A percentile compares a stretch with the other conserved stretches of the same genome.
Evolutionary conservation across 1,139 yeast genomes (phyloP).

Genomic region (Candida sanyaensis): DNA sequence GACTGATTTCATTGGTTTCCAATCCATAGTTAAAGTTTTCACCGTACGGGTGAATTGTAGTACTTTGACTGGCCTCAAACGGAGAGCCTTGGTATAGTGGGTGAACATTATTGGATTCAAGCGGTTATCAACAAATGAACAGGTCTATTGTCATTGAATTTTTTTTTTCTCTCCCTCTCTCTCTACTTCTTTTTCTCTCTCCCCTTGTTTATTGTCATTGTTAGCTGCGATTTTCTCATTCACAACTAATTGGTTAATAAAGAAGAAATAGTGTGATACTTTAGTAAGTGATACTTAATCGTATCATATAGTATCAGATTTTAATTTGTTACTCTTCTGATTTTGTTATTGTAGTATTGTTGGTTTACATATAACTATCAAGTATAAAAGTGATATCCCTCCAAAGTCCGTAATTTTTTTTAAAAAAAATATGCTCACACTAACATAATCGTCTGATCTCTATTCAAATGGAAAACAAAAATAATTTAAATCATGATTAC

Average conservation of each 20-base stretch:
- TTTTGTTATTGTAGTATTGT: too few relatives aligned
- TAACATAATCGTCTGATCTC: background rate
- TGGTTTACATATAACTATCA: too few relatives aligned
- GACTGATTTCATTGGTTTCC: conserved; percentile 73
- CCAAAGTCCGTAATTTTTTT: background rate
- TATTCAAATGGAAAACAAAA: background rate
- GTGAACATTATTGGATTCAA: background rate
- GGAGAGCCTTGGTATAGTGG: background rate
- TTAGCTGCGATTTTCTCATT: too few relatives aligned
- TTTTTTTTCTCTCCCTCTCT: background rate
- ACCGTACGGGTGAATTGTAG: conserved; percentile 23
- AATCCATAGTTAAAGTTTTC: conserved; percentile 76
- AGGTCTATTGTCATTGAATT: background rate
- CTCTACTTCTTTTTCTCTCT: too few relatives aligned
- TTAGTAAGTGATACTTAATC: too few relatives aligned
- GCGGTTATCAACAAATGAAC: background rate
- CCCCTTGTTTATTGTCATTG: too few relatives aligned
- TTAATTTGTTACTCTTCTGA: too few relatives aligned
- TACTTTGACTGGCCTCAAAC: conserved; percentile 2
- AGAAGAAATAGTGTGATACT: too few relatives aligned
- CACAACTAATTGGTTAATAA: too few relatives aligned
- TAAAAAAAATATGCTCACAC: background rate
- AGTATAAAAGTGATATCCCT: too few relatives aligned
- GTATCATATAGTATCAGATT: too few relatives aligned
- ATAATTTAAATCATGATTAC: background rate